These are phyloP conservation scores for Phytophthora foliorum DNA, from an alignment of 352 stramenopile species.

Conservation along the genomic window DNA sequence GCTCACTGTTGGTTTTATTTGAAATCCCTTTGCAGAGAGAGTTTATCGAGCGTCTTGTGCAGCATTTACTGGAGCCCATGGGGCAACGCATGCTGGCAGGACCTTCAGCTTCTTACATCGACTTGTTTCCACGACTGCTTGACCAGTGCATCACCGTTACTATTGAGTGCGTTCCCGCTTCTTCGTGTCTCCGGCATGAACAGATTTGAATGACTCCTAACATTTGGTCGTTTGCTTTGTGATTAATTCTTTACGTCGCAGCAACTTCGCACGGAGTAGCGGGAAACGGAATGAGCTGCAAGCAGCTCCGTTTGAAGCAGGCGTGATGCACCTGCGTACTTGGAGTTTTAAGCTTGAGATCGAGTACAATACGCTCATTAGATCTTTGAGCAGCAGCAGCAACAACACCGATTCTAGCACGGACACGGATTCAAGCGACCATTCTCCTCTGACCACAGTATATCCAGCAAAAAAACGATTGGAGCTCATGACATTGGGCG, in stretches of 20 bases:
- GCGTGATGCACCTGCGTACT: constrained; percentile 51
- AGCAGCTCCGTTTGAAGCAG: constrained; percentile 60
- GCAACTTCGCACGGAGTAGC: constrained; percentile 42
- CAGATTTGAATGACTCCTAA: not conserved
- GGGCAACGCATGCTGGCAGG: constrained; percentile 48
- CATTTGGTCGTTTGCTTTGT: not conserved
- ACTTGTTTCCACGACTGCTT: constrained; percentile 61
- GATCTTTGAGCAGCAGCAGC: constrained; percentile 26
- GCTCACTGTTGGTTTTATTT: constrained; percentile 6
- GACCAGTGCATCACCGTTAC: constrained; percentile 66
- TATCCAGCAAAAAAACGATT: constrained; percentile 21
- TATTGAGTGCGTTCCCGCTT: constrained; percentile 51
- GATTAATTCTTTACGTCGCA: not conserved
- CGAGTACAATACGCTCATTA: constrained; percentile 54
- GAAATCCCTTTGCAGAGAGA: constrained; percentile 43
- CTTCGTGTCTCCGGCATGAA: not conserved
- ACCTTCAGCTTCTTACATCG: constrained; percentile 50
- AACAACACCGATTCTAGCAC: constrained; percentile 22
- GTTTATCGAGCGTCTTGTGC: constrained; percentile 59
- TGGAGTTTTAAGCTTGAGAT: constrained; percentile 62
- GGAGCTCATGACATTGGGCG: constrained; percentile 41
- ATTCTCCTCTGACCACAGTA: not conserved
- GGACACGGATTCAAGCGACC: constrained; percentile 21
- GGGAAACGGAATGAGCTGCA: constrained; percentile 56
- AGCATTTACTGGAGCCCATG: constrained; percentile 60